Base-by-base conservation (phyloP, 495 filamentous ascomycete genomes). In the Podospora sp. region DNA sequence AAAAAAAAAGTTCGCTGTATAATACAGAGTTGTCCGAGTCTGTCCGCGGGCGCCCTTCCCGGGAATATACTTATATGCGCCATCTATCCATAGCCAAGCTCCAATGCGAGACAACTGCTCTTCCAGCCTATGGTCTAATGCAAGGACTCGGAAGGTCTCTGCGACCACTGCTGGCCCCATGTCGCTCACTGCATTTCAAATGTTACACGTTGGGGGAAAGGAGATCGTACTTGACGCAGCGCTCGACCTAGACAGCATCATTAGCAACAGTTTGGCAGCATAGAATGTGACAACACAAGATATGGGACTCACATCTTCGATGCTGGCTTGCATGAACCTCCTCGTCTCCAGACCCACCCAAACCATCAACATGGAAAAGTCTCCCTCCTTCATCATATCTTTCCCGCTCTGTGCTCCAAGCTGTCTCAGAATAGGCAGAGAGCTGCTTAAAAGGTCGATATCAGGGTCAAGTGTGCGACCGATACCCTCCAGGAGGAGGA, bases 331-430 rank as follows among this genome's bases (percentile, higher is more conserved):
- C 78, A 98, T 83, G 74, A 95, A 92, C 69, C 88, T 89, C 66
- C 95, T 86, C 24, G 93, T 90, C 77, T 99, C 95, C 22, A 99
- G 80, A 14, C 93, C 94, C 36, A 94, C 85, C 95, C 95, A 99
- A 0, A 99, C 88, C 74, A 93, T 92, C 69, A 97, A 79, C 89
- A 99, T 94, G n/a, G 90, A 92, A 69, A 91, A 90, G 72, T 96
- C 94, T n/a, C 90, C 90, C 40, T 86, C 81, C 65, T 85, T 86
- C 65, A 88, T 75, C 80, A 89, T 86, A 1, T 85, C 84, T 46
- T 85, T 85, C n/a, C 90, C 85, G 63, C 91, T 87, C 68, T 92
- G 89, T 6, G 91, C 86, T 24, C 95, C 94, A 8, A 99, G 85
- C 72, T 95, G 89, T 72, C 95, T 86, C 50, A 99, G 83, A 63